Conservation (phyloP, 768 basidiomycete species). For the Leccinum barrowsii region DNA sequence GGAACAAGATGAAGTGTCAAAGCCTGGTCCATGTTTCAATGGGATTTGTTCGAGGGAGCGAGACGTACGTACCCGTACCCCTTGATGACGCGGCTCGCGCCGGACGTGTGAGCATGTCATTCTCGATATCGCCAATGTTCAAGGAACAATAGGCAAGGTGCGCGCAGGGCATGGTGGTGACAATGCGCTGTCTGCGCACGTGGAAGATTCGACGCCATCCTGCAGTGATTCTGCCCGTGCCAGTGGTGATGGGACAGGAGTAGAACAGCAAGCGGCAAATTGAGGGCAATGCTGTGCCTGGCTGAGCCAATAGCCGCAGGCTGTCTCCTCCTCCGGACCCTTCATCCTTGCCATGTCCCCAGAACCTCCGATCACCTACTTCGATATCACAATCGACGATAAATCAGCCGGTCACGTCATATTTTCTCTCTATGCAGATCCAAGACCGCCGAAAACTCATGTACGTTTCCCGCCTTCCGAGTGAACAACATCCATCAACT, state of each 20-base stretch:
- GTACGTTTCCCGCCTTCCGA: conserved; percentile 40
- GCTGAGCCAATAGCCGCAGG: no score
- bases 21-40: conserved; percentile 17
- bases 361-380: conserved; percentile 51
- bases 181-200: no score
- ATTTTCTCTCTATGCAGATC: conserved; percentile 83
- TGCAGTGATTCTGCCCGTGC: no score
- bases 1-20: conserved; percentile 9
- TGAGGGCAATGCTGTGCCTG: no score
- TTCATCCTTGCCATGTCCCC: conserved; percentile 18
- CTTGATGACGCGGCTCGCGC: conserved; percentile 60
- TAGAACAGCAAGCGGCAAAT: no score
- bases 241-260: no score
- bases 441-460: conserved; percentile 92
- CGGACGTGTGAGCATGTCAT: no score
- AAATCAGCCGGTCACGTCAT: conserved; percentile 64
- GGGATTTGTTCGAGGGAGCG: conserved; percentile 3
- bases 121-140: no score
- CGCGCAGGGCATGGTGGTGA: no score
- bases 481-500: neutral
- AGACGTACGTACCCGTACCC: conserved; percentile 43
- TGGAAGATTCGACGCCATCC: no score
- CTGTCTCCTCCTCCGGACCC: neutral
- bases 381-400: conserved; percentile 81
- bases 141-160: no score